Evolutionary conservation across 2,329 filamentous ascomycete genomes (phyloP).

Genomic region (Colletotrichum sp.): DNA sequence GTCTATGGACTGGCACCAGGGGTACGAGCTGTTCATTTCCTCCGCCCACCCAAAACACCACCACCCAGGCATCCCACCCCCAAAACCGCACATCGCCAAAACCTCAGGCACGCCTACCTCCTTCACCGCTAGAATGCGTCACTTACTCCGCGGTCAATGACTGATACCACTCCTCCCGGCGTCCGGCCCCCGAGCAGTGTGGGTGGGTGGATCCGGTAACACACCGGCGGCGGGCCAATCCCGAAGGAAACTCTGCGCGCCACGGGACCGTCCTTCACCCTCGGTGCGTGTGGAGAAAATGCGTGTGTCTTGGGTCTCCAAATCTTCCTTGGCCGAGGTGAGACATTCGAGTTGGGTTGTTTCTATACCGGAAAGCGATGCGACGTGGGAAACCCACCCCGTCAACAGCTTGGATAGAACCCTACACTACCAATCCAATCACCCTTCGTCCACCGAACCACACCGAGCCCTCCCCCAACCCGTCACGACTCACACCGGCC

Average conservation of each 20-base stretch:
- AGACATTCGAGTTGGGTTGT: neutral
- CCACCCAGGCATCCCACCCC: neutral
- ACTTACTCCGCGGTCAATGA: neutral
- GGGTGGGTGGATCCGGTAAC: neutral
- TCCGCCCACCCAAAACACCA: neutral
- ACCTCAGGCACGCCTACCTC: neutral
- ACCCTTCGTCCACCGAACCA: neutral
- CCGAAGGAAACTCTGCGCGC: neutral
- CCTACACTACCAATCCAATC: too few species aligned
- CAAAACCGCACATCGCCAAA: neutral
- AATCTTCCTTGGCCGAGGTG: neutral
- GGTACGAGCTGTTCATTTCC: too few species aligned
- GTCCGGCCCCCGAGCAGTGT: neutral
- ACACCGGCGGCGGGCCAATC: neutral
- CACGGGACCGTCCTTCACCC: neutral
- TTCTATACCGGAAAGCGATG: neutral
- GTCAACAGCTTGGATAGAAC: too few species aligned
- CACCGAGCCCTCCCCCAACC: neutral
- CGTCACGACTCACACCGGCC: neutral
- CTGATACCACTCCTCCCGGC: neutral
- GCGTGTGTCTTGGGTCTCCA: neutral
- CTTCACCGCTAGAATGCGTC: slow-evolving; percentile 19
- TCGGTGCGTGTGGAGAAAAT: neutral
- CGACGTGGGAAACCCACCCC: neutral
- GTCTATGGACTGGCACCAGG: too few species aligned